Conservation (phyloP, 768 basidiomycete species). For the Dacryopinax primogenitus region DNA sequence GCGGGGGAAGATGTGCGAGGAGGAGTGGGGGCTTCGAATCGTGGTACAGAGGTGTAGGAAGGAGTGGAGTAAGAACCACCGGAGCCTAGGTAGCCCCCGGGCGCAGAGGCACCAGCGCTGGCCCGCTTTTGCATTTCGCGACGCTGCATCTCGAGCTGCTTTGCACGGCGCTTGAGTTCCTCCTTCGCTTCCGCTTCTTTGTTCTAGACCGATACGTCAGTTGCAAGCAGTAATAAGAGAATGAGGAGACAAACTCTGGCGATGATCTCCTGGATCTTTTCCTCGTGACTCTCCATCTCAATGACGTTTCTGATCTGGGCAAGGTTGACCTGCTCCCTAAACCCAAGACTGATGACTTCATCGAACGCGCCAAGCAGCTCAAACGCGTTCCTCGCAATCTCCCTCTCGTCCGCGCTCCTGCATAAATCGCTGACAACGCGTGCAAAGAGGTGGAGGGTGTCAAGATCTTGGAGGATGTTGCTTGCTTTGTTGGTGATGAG, state of each 20-base stretch:
- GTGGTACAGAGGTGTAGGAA: conserved; percentile 12
- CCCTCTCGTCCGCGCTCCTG: conserved; percentile 71
- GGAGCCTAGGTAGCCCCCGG: conserved; percentile 27
- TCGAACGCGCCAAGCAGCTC: conserved; percentile 93
- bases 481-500: conserved; percentile 97
- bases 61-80: conserved; percentile 26
- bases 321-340: conserved; percentile 35
- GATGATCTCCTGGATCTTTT: conserved; percentile 90
- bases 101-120: conserved; percentile 29
- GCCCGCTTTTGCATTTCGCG: conserved; percentile 80
- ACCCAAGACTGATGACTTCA: conserved; percentile 83
- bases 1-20: conserved; percentile 36
- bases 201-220: conserved; percentile 41
- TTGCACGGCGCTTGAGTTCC: conserved; percentile 92
- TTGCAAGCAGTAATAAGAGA: neutral
- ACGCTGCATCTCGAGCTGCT: conserved; percentile 95
- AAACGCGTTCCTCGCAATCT: conserved; percentile 81
- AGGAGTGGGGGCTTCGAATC: conserved; percentile 15
- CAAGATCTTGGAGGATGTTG: conserved; percentile 98
- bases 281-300: conserved; percentile 39
- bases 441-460: conserved; percentile 87
- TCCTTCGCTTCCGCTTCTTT: conserved; percentile 99
- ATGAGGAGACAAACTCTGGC: conserved; percentile 49
- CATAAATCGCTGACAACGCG: conserved; percentile 89
- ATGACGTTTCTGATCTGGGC: conserved; percentile 34